Percentiles rank a stretch among this genome's conserved stretches.
Evolutionary conservation across 805 yeast genomes (phyloP).

Genomic region (Candida maesae): DNA sequence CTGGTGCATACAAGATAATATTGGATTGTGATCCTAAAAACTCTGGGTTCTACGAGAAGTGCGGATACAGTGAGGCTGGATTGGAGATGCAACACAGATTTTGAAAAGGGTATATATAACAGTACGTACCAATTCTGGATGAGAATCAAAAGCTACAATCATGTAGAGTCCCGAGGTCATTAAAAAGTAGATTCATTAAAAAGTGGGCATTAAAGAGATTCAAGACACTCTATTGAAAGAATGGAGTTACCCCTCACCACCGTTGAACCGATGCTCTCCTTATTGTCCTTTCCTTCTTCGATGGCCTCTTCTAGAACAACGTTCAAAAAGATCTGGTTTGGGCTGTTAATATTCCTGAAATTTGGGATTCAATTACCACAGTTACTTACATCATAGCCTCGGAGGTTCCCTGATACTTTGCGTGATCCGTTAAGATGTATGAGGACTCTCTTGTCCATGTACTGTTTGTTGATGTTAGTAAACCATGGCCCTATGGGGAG

Average conservation of each 20-base stretch:
- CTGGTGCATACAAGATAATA: constrained; percentile 83
- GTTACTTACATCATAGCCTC: constrained; percentile 65
- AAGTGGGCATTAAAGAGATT: constrained; percentile 20
- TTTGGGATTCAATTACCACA: too few relatives aligned
- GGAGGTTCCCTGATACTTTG: constrained; percentile 70
- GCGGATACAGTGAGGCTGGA: constrained; percentile 69
- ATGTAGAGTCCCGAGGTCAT: too few relatives aligned
- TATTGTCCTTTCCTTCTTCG: constrained; percentile 49
- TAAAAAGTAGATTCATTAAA: too few relatives aligned
- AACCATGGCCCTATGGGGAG: not conserved
- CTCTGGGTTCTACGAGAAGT: constrained; percentile 81
- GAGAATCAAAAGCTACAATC: too few relatives aligned
- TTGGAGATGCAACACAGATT: constrained; percentile 62
- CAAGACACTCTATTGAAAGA: constrained; percentile 54
- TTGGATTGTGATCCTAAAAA: constrained; percentile 86
- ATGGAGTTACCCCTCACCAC: constrained; percentile 79
- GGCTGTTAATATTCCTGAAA: constrained; percentile 2
- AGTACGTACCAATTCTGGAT: too few relatives aligned
- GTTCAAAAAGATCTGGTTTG: constrained; percentile 57
- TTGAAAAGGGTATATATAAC: constrained; percentile 1
- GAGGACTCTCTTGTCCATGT: constrained; percentile 71
- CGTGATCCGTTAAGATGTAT: constrained; percentile 78
- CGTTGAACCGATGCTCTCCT: constrained; percentile 59
- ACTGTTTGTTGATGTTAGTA: constrained; percentile 36
- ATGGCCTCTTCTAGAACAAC: constrained; percentile 68